These are phyloP conservation scores for Xylariaceae sp. DNA, from an alignment of 2,329 filamentous ascomycete genomes.

Conservation along the genomic window DNA sequence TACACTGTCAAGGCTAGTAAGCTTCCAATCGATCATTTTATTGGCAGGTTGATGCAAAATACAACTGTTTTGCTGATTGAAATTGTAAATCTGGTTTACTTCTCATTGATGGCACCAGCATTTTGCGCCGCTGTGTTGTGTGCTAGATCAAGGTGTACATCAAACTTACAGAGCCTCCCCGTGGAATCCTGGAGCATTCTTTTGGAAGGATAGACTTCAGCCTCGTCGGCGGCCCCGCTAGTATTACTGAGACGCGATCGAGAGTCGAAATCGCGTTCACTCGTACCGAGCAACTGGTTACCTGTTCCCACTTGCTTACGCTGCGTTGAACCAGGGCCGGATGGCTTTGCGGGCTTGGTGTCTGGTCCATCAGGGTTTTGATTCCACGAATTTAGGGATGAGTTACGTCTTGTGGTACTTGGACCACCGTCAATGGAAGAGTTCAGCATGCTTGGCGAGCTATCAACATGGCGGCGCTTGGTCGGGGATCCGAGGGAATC, in stretches of 20 bases:
- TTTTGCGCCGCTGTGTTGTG: no score
- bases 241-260: conserved; percentile 34
- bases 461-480: conserved; percentile 32
- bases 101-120: no score
- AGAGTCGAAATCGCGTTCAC: conserved; percentile 27
- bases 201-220: conserved; percentile 48
- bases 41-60: no score
- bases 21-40: no score
- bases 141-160: neutral
- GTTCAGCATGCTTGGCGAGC: conserved; percentile 20
- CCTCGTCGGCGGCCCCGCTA: conserved; percentile 50
- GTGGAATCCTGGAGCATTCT: conserved; percentile 58
- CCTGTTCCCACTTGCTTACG: conserved; percentile 14
- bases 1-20: conserved; percentile 39
- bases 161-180: conserved; percentile 51
- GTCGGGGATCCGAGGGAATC: conserved; percentile 32
- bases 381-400: conserved; percentile 21
- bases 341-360: conserved; percentile 11
- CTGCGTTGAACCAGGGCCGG: conserved; percentile 12
- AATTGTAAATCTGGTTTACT: no score
- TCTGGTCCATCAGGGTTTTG: conserved; percentile 14
- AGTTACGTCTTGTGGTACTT: conserved; percentile 18
- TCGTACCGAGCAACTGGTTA: conserved; percentile 12
- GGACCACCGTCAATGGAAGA: conserved; percentile 25
- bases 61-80: no score